phyloP scores from a whole-genome alignment of 2,329 filamentous ascomycete species.

The Botryotinia convoluta region DNA sequence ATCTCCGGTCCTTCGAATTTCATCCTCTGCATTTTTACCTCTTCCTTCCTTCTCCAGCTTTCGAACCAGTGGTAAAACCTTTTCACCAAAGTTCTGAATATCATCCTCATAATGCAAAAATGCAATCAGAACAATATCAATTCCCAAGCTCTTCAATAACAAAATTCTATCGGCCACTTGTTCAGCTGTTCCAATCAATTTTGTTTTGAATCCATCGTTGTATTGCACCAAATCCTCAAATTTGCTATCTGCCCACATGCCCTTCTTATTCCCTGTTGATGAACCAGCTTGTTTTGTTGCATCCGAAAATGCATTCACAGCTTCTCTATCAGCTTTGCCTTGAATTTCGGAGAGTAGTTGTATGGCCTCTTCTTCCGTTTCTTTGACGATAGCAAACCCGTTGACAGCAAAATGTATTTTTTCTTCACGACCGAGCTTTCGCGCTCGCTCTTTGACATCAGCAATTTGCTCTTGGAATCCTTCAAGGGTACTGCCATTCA shows the following conservation, averaged over 20 bases:
- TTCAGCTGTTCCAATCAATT: conserved; percentile 51
- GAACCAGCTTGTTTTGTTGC: conserved; percentile 51
- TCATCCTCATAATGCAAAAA: conserved; percentile 54
- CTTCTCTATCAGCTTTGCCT: conserved; percentile 51
- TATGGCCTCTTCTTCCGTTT: conserved; percentile 50
- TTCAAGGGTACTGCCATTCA: conserved; percentile 55
- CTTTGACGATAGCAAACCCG: conserved; percentile 49
- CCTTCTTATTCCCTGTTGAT: conserved; percentile 47
- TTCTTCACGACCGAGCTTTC: conserved; percentile 44
- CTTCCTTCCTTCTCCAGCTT: conserved; percentile 48
- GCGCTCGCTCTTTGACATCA: conserved; percentile 48
- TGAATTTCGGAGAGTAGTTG: conserved; percentile 50
- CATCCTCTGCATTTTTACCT: conserved; percentile 46
- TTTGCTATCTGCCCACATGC: conserved; percentile 53
- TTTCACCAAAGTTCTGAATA: conserved; percentile 48
- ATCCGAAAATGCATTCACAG: conserved; percentile 49
- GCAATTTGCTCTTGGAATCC: conserved; percentile 50
- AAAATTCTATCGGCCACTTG: conserved; percentile 51
- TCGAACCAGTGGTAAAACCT: conserved; percentile 48
- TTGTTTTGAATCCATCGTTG: conserved; percentile 56
- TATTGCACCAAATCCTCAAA: conserved; percentile 54
- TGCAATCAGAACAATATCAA: conserved; percentile 46
- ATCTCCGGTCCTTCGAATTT: conserved; percentile 48
- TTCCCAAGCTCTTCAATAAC: conserved; percentile 46
- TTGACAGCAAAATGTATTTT: conserved; percentile 51